Evolutionary conservation across 176 grass and related monocot genomes (phyloP).

Genomic region (Bonia amplexicaulis): DNA sequence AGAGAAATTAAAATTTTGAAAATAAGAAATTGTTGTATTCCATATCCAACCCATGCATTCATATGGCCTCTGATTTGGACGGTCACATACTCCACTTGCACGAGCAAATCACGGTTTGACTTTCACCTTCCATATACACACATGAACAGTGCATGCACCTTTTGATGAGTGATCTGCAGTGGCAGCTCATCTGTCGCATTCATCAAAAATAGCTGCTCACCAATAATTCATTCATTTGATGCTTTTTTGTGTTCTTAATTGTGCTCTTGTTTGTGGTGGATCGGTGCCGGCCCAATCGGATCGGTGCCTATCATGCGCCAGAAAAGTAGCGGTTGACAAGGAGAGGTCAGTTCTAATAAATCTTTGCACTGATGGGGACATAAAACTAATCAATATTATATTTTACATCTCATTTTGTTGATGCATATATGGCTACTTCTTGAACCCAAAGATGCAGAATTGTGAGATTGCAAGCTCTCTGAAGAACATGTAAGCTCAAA

Average conservation of each 20-base stretch:
- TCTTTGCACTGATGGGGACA: constrained; percentile 36
- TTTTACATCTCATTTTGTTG: neutral
- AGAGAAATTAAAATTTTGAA: neutral
- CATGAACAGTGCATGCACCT: neutral
- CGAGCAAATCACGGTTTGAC: neutral
- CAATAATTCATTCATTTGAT: neutral
- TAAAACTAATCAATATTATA: neutral
- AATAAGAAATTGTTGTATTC: neutral
- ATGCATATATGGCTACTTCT: neutral
- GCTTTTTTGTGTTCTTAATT: neutral
- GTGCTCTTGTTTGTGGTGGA: constrained; percentile 18
- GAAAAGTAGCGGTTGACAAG: constrained; percentile 28
- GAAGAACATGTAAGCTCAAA: neutral
- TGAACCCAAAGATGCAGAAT: neutral
- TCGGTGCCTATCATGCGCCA: neutral
- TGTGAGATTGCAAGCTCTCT: neutral
- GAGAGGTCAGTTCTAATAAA: neutral
- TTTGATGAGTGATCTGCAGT: neutral
- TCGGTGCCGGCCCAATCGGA: neutral
- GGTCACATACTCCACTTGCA: neutral
- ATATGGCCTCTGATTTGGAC: neutral
- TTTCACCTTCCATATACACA: neutral
- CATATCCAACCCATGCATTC: neutral
- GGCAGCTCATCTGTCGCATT: constrained; percentile 37
- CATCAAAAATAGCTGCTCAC: neutral